Base-by-base conservation (phyloP, 495 filamentous ascomycete species). In the Tetracladium marchalianum region DNA sequence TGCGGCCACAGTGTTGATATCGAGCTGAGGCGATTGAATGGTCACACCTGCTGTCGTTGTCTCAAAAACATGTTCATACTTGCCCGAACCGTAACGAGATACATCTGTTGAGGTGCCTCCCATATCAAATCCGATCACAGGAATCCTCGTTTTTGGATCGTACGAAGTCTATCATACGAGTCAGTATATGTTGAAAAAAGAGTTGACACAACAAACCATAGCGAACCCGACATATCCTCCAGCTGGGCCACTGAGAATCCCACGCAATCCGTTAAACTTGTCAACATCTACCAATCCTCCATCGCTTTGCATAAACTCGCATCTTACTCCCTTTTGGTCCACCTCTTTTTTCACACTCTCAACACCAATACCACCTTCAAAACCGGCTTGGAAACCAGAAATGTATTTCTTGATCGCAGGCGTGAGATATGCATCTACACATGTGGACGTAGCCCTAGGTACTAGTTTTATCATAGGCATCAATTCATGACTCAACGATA, bases 1-100 rank as follows among this genome's bases (percentile, higher is more conserved):
- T 15, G 90, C 90, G 15, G 90, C 90, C 27, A 97, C 90, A 0
- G 92, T 98, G 63, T 97, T 97, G 65, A 98, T 96, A 65, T 98
- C 92, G 0, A 98, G 76, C 56, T 97, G 92, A 0, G 92, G 92
- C 0, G 83, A 89, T 55, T 97, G 92, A 31, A 97, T 93, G 0
- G 89, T 87, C 5, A 98, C 87, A 18, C 92, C 92, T 1, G 92
- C 92, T 0, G 93, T 94, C 0, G 90, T 96, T 1, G 92, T 96
- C 59, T 95, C 92, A 50, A 98, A 97, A 0, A 61, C 55, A 49
- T 64, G 61, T 18, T 61, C 57, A 10, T 51, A 42, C 31, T 54
- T 48, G 19, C 61, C 57, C 27, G 53, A 33, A 17, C 41, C 52
- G 41, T 52, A 61, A 35, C 61, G 50, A 24, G 53, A 57, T 11